Evolutionary conservation across 192 early-diverging fungal genomes (phyloP), one percentile per base, ranked within the genome.

Genomic region (Lunasporangiospora selenospora): DNA sequence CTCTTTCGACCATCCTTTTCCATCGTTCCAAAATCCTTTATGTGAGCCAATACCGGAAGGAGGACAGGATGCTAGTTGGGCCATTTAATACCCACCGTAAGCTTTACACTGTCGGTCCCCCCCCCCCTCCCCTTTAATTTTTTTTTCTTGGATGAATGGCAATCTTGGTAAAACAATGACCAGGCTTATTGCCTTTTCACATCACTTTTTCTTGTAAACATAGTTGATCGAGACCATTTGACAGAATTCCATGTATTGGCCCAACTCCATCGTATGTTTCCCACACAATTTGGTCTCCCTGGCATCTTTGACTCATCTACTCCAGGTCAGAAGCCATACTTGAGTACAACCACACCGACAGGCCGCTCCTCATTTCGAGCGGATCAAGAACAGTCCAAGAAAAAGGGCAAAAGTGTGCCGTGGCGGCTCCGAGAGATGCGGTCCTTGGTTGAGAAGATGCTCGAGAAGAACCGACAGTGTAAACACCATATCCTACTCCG

Each of bases 401-500:
- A 56, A 44, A 30, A 31, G 11, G 6, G 8, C 38, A 19, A 12
- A 46, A n/a, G n/a, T 16, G 21, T 32, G n/a, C 10, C 31, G 9
- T 73, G 69, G 69, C 41, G 69, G 15, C n/a, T 73, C 15, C 46
- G 69, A 0, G 11, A 23, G 8, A 52, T 86, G 76, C 44, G 31
- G 23, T 19, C 9, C 3, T 49, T 83, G 41, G 75, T 75, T 9
- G 37, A 37, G 10, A 51, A 75, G 16, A 81, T 85, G 84, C 67
- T 81, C 26, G 51, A 60, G 31, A 56, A 77, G 31, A 76, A 83
- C 48, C 31, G 45, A 18, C 60, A 56, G 31, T 83, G 80, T 36
- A 76, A 78, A 37, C 80, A 65, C 47, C 60, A 70, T 15, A 50
- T 67, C 26, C 76, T 81, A 32, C 47, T 85, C 40, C 81, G 77